Evolutionary conservation across 192 early-diverging fungal genomes (phyloP).

Genomic region (Coemansia sp.): DNA sequence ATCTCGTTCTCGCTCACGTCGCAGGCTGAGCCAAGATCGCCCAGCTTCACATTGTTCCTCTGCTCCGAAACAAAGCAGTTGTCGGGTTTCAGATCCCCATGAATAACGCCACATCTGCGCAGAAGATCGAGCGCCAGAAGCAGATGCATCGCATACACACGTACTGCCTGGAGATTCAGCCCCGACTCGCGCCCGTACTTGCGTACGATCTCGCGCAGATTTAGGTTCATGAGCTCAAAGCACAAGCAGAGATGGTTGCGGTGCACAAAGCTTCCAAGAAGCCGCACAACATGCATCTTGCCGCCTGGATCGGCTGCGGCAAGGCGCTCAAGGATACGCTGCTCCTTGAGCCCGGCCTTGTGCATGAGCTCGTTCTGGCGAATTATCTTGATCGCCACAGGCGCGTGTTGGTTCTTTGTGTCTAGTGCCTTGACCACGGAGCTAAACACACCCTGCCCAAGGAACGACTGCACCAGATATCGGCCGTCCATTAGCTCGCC

Average conservation of each 20-base stretch:
- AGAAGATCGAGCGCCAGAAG: constrained; percentile 83
- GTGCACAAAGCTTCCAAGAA: constrained; percentile 87
- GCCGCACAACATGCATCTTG: constrained; percentile 85
- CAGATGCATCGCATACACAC: constrained; percentile 88
- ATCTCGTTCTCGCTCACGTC: constrained; percentile 88
- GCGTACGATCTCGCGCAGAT: constrained; percentile 89
- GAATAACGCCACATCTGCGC: constrained; percentile 79
- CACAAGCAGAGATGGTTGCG: constrained; percentile 89
- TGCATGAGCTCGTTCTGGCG: constrained; percentile 95
- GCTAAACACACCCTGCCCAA: constrained; percentile 96
- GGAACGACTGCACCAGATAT: constrained; percentile 81
- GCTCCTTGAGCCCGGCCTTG: constrained; percentile 85
- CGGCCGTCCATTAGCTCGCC: constrained; percentile 84
- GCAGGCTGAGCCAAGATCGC: constrained; percentile 92
- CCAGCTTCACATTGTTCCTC: constrained; percentile 82
- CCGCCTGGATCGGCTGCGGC: constrained; percentile 82
- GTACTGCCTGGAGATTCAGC: constrained; percentile 90
- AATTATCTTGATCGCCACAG: constrained; percentile 96
- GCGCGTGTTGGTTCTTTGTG: constrained; percentile 62
- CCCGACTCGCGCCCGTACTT: constrained; percentile 94
- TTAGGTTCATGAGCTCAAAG: constrained; percentile 92
- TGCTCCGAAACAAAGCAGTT: constrained; percentile 90
- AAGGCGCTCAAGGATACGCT: constrained; percentile 86
- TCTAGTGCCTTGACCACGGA: constrained; percentile 90
- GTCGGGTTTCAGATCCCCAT: constrained; percentile 98